Percentiles rank a stretch among this genome's conserved stretches.
These are phyloP conservation scores for Trichocladium antarcticum DNA, from an alignment of 495 filamentous ascomycete species.

Conservation along the genomic window DNA sequence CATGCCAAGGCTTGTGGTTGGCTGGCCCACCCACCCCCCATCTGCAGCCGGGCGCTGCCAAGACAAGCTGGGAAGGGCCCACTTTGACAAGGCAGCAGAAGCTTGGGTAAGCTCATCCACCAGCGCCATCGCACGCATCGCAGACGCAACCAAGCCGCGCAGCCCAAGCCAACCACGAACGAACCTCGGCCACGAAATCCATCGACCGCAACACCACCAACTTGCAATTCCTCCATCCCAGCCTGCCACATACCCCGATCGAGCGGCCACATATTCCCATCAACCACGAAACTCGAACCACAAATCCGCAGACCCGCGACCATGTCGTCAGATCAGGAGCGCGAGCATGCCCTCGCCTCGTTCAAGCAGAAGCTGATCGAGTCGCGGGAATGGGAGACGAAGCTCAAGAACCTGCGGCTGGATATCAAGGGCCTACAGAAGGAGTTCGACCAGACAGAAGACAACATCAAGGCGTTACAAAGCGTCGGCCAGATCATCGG, in stretches of 20 bases:
- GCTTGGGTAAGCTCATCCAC: slow-evolving; percentile 16
- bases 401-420: slow-evolving; percentile 79
- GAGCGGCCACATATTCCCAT: background rate
- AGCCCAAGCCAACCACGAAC: background rate
- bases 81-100: slow-evolving; percentile 16
- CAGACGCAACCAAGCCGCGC: slow-evolving; percentile 1
- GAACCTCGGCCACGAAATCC: background rate
- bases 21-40: no score
- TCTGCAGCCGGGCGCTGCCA: no score
- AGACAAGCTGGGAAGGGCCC: background rate
- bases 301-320: background rate
- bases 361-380: slow-evolving; percentile 92
- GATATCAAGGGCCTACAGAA: slow-evolving; percentile 92
- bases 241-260: background rate
- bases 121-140: background rate
- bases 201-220: background rate
- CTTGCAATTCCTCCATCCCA: no score
- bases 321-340: slow-evolving; percentile 49
- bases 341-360: slow-evolving; percentile 70
- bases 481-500: slow-evolving; percentile 99
- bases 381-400: slow-evolving; percentile 95
- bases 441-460: slow-evolving; percentile 92
- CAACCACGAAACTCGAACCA: background rate
- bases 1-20: no score
- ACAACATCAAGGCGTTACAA: slow-evolving; percentile 98